Conservation (phyloP, 2,329 filamentous ascomycete species). For the Neoascochyta sp. region DNA sequence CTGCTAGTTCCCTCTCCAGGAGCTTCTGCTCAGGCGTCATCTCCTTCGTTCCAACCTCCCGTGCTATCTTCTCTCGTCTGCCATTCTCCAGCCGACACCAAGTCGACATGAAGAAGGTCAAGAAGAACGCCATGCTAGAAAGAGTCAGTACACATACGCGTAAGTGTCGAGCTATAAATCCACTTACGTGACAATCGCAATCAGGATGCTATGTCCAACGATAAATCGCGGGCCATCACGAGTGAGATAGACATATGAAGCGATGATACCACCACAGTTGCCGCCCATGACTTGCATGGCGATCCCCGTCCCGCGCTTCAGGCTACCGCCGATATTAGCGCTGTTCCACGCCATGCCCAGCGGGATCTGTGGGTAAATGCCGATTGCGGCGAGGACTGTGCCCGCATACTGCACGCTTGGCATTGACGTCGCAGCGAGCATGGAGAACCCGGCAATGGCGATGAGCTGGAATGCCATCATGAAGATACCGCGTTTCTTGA, state of each 20-base stretch:
- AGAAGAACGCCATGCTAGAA: conserved; percentile 46
- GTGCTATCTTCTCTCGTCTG: conserved; percentile 47
- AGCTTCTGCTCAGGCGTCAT: conserved; percentile 55
- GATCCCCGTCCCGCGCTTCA: conserved; percentile 55
- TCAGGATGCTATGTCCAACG: conserved; percentile 46
- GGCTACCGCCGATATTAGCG: conserved; percentile 54
- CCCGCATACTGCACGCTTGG: conserved; percentile 33
- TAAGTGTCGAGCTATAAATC: neutral
- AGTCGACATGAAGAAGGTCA: conserved; percentile 55
- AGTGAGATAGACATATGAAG: conserved; percentile 49
- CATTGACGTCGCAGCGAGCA: conserved; percentile 27
- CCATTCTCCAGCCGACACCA: conserved; percentile 57
- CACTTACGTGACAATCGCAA: conserved; percentile 43
- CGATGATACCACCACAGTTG: conserved; percentile 70
- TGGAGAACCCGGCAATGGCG: conserved; percentile 54
- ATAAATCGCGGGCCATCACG: conserved; percentile 45
- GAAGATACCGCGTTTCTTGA: conserved; percentile 30
- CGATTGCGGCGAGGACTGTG: conserved; percentile 36
- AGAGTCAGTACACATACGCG: conserved; percentile 4
- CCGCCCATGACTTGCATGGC: conserved; percentile 55
- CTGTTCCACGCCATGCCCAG: conserved; percentile 57
- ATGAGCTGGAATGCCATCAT: conserved; percentile 32
- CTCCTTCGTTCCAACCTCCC: conserved; percentile 45
- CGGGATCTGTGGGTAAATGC: conserved; percentile 55
- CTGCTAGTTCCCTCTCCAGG: conserved; percentile 53